Base-by-base conservation (phyloP, 352 stramenopile species). In the Peronospora destructor region DNA sequence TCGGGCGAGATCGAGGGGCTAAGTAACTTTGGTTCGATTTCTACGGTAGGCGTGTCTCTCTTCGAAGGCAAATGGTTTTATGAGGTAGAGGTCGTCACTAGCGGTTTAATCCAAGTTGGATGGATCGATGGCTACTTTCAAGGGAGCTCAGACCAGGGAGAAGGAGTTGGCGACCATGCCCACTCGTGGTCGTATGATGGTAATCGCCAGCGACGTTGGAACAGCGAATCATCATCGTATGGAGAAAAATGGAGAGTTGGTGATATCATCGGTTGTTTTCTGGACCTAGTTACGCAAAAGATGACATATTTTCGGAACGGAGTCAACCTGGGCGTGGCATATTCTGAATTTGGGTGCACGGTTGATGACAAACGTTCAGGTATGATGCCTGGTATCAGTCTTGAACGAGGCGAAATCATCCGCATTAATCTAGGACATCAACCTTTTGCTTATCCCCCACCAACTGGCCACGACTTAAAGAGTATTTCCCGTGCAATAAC, bases 121-220 rank as follows among this genome's bases (percentile, higher is more conserved):
- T 97, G 89, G 89, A 94, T 91, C 25, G 88, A 97, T 55, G 71
- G 73, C 13, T 87, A 92, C 45, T 97, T 95, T 49, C 75, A 95
- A 54, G 90, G 88, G 6, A 95, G 76, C 41, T 94, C 86, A 5
- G 87, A 96, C 43, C 84, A 94, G 65, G 91, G 87, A 9, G 80
- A 95, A 64, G 90, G 86, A 19, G 89, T 96, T 7, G 88, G 88
- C 14, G 88, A 97, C 39, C 87, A 96, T 43, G 45, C 71, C 6
- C 85, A 97, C 48, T 96, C 85, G 3, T 97, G 90, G 90, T 94
- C 85, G 1, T 97, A 96, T 45, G 90, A 97, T 44, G 90, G 90
- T 23, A 94, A 91, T 55, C 82, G 90, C 8, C 81, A 95, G 51
- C 78, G 89, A 8, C 84, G 85, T 25, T 97, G 90, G 90, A 92